A percentile compares a stretch with the other conserved stretches of the same genome.
Evolutionary conservation across 202 grass and related monocot genomes (phyloP).

Genomic region (Digitaria exilis): DNA sequence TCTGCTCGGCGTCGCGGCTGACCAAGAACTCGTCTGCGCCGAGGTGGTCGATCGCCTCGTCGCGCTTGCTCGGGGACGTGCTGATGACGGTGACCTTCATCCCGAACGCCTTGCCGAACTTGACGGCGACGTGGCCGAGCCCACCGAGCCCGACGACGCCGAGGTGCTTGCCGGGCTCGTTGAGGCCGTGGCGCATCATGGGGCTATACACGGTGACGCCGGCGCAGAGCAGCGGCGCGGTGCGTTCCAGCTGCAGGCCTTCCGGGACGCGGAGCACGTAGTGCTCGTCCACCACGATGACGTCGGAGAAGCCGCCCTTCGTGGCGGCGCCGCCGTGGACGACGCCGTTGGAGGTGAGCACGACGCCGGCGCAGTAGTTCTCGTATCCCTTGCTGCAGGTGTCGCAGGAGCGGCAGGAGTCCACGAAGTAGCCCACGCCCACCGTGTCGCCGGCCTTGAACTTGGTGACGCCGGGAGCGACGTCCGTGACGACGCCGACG

Average conservation of each 20-base stretch:
- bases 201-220: slow-evolving; percentile 9
- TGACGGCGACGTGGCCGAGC: too few species aligned
- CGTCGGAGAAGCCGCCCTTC: slow-evolving; percentile 34
- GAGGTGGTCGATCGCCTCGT: slow-evolving; percentile 37
- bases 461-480: not conserved
- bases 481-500: slow-evolving; percentile 10
- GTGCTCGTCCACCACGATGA: slow-evolving; percentile 31
- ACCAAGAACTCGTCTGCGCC: slow-evolving; percentile 41
- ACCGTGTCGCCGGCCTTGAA: slow-evolving; percentile 25
- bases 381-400: not conserved
- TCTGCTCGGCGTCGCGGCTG: slow-evolving; percentile 31
- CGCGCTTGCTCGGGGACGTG: slow-evolving; percentile 33
- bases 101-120: too few species aligned
- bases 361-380: slow-evolving; percentile 12
- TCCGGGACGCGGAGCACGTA: slow-evolving; percentile 42
- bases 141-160: too few species aligned
- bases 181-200: slow-evolving; percentile 16
- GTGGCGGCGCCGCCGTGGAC: slow-evolving; percentile 26
- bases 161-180: slow-evolving; percentile 7
- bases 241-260: slow-evolving; percentile 23
- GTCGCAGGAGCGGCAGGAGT: slow-evolving; percentile 12
- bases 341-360: slow-evolving; percentile 21
- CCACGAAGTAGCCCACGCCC: slow-evolving; percentile 26
- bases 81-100: too few species aligned
- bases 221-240: slow-evolving; percentile 35